Conservation (phyloP, 495 filamentous ascomycete genomes). For the Gamarada debralockiae region DNA sequence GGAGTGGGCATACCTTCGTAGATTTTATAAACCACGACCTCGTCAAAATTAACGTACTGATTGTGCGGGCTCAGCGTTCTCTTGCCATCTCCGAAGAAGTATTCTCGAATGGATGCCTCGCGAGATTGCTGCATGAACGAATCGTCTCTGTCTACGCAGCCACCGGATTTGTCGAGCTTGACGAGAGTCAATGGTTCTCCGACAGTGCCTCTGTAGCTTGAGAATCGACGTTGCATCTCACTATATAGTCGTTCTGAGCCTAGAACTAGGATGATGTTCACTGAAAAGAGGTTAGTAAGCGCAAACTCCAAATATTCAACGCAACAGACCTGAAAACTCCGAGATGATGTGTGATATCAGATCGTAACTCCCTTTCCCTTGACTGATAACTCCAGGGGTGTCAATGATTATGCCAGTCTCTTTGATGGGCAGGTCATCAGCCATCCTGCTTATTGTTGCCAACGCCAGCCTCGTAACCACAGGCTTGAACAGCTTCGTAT, state of each 20-base stretch:
- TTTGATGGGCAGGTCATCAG: constrained; percentile 69
- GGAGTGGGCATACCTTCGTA: constrained; percentile 40
- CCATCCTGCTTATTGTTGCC: constrained; percentile 70
- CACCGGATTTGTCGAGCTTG: constrained; percentile 81
- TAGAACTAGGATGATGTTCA: constrained; percentile 77
- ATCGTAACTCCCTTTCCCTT: constrained; percentile 64
- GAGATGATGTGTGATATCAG: constrained; percentile 77
- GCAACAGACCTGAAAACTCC: constrained; percentile 72
- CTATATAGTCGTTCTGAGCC: constrained; percentile 80
- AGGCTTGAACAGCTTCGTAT: constrained; percentile 65
- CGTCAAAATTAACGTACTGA: constrained; percentile 69
- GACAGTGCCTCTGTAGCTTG: constrained; percentile 49
- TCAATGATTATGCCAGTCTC: constrained; percentile 81
- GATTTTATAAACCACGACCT: constrained; percentile 66
- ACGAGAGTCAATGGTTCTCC: constrained; percentile 66
- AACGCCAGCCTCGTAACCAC: constrained; percentile 75
- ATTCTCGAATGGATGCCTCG: constrained; percentile 77
- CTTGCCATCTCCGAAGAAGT: constrained; percentile 85
- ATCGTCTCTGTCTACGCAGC: constrained; percentile 77
- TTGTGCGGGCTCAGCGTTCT: constrained; percentile 81
- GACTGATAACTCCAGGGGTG: constrained; percentile 64
- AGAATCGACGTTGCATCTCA: constrained; percentile 70
- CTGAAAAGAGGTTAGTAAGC: constrained; percentile 28
- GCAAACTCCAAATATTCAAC: not conserved
- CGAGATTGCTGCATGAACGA: constrained; percentile 65